These are phyloP conservation scores for Roridomyces roridus DNA, from an alignment of 768 basidiomycete species.

Conservation along the genomic window DNA sequence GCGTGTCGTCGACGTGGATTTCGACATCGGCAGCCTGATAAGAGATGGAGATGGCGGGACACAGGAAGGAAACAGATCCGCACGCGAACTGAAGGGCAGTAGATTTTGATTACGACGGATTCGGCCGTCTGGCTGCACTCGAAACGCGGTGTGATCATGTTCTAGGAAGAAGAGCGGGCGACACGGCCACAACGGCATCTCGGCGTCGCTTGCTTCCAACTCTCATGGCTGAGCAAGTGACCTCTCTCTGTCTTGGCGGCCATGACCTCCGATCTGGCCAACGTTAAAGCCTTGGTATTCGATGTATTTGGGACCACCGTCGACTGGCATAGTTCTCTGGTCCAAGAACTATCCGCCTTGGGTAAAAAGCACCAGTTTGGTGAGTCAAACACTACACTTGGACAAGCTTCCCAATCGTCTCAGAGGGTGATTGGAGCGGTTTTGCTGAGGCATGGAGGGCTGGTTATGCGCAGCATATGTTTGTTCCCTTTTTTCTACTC, in stretches of 20 bases:
- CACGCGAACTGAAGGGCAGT: conserved; percentile 78
- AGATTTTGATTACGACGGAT: conserved; percentile 63
- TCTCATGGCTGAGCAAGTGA: no score
- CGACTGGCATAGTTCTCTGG: conserved; percentile 48
- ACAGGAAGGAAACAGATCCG: conserved; percentile 29
- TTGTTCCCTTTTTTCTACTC: conserved; percentile 17
- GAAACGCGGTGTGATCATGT: conserved; percentile 82
- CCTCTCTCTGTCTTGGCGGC: no score
- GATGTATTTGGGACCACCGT: conserved; percentile 59
- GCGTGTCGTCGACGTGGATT: conserved; percentile 72
- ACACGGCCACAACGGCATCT: not conserved
- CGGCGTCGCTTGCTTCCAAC: no score
- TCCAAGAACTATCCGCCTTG: conserved; percentile 34
- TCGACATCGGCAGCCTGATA: conserved; percentile 83
- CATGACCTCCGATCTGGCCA: not conserved
- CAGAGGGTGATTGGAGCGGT: conserved; percentile 44
- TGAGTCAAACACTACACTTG: conserved; percentile 13
- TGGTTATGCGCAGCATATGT: conserved; percentile 57
- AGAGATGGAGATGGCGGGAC: conserved; percentile 15
- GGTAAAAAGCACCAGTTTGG: conserved; percentile 35
- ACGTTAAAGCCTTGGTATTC: conserved; percentile 51
- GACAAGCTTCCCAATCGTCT: not conserved
- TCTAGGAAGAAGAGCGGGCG: not conserved
- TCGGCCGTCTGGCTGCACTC: conserved; percentile 67
- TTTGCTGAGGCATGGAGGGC: conserved; percentile 65